Base-by-base conservation (phyloP, 352 stramenopile species). In the Pythium folliculosum region DNA sequence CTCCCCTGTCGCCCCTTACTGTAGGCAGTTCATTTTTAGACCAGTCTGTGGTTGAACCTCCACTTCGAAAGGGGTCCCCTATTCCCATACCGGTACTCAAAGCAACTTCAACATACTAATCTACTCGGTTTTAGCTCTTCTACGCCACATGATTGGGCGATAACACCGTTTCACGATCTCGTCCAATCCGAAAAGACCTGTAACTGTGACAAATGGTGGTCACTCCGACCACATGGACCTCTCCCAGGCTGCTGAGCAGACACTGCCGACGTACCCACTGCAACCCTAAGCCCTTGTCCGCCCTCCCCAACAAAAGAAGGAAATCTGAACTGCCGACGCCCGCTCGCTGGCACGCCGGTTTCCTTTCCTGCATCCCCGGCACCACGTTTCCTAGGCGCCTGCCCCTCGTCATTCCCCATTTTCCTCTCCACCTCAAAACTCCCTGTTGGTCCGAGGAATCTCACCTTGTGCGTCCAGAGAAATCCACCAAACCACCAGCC, bases 121-220 rank as follows among this genome's bases (percentile, higher is more conserved):
- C 16, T 50, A 50, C 37, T 49, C 16, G 27, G 22, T 48, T 60
- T 13, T 30, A n/a, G n/a, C 23, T 37, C 23, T 38, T 54, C 12
- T 38, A 54, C 48, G 16, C 10, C 48, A 54, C 6, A 54, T 54
- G 48, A 54, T 54, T 54, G 48, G 48, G 23, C 48, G 17, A 47
- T 47, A 54, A 13, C 7, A 12, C 23, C 48, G 12, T 54, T 54
- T 38, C 23, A 54, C 48, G 23, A 10, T 59, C 16, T 32, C 9
- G 32, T 16, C n/a, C 30, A 9, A 30, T 53, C 23, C 7, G 40
- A 19, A 47, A 2, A 6, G 40, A 47, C 40, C 13, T 50, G 16
- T n/a, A n/a, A 35, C n/a, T 59, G 65, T 71, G 58, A 71, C 65
- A 66, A 66, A 65, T 65, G 58, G 60, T 30, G 30, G 65, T 71